A percentile compares a stretch with the other conserved stretches of the same genome.
These are phyloP conservation scores for Fraxinus sp. DNA, from an alignment of 305 asterid genomes.

Conservation along the genomic window DNA sequence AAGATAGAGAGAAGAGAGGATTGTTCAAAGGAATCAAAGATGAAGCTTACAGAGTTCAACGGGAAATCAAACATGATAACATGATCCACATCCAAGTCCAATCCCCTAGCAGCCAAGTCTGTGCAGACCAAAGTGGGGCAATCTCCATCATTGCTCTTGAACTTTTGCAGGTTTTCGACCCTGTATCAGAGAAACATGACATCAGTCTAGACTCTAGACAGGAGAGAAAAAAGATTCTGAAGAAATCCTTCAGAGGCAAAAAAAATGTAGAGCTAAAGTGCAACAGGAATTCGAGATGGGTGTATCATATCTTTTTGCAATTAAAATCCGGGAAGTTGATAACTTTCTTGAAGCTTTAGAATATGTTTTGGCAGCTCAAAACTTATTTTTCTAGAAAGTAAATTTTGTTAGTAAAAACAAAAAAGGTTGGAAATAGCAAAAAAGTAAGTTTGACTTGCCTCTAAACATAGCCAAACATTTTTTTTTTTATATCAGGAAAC, in stretches of 20 bases:
- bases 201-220: conserved; percentile 17
- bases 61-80: conserved; percentile 99
- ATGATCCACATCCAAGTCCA: conserved; percentile 98
- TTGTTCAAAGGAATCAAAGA: background rate
- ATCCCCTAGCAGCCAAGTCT: conserved; percentile 96
- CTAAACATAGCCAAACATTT: background rate
- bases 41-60: conserved; percentile 73
- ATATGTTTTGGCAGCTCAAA: background rate
- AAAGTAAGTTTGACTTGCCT: background rate
- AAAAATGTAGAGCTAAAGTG: background rate
- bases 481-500: background rate
- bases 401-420: background rate
- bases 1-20: background rate
- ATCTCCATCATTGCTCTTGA: conserved; percentile 88
- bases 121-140: conserved; percentile 99
- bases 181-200: conserved; percentile 37
- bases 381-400: background rate
- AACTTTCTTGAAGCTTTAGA: conserved; percentile 1
- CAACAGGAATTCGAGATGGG: background rate
- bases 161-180: conserved; percentile 76
- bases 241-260: background rate
- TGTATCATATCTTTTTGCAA: background rate
- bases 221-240: background rate
- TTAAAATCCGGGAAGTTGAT: conserved; percentile 12
- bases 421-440: background rate